phyloP scores from a whole-genome alignment of 2,329 filamentous ascomycete genomes.

The Claviceps paspali region DNA sequence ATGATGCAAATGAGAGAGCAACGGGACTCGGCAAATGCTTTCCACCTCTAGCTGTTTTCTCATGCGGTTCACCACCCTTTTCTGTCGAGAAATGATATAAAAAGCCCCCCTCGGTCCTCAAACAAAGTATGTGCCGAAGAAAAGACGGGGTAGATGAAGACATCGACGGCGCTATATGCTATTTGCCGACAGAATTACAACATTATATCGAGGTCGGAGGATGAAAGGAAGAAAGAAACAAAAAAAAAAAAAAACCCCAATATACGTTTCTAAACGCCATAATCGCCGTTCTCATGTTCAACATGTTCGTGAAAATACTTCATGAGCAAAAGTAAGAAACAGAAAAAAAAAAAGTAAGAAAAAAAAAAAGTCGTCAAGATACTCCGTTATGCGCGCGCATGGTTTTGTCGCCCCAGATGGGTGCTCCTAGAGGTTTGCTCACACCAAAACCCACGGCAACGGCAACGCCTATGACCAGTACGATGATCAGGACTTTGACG shows the following conservation, averaged over 20 bases:
- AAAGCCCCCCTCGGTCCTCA: background rate
- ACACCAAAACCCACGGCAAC: conserved; percentile 44
- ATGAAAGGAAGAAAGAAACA: too few relatives aligned
- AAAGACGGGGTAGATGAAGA: background rate
- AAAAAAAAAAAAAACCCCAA: too few relatives aligned
- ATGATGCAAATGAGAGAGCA: conserved; percentile 2
- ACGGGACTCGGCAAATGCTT: background rate
- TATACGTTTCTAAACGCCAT: conserved; percentile 1
- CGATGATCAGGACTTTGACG: conserved; percentile 35
- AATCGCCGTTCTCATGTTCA: background rate
- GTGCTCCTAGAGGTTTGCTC: conserved; percentile 44
- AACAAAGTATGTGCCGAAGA: background rate
- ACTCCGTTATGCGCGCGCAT: background rate
- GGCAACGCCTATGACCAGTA: conserved; percentile 37
- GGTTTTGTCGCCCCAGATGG: conserved; percentile 32
- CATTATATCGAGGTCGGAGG: conserved; percentile 1
- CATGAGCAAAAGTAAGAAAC: background rate
- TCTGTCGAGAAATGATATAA: background rate
- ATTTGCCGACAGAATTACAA: conserved; percentile 4
- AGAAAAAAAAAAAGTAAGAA: too few relatives aligned
- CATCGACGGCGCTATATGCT: background rate
- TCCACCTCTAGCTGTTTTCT: background rate
- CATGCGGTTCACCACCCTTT: too few relatives aligned
- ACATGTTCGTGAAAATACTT: conserved; percentile 10
- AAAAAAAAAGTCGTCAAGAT: background rate